Evolutionary conservation across 768 basidiomycete genomes (phyloP).

Genomic region (Solioccasus polychromus): DNA sequence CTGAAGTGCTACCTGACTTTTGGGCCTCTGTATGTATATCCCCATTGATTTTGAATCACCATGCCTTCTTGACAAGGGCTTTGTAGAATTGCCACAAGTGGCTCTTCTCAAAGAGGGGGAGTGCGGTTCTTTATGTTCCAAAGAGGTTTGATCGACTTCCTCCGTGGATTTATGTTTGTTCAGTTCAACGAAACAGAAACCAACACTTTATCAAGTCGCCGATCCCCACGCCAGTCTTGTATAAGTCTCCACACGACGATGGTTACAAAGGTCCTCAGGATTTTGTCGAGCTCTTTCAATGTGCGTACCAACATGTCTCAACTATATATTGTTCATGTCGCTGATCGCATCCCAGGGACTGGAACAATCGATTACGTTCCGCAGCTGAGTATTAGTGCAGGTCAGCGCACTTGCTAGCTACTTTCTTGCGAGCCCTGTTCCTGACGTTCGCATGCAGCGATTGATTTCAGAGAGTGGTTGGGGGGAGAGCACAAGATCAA

Average conservation of each 20-base stretch:
- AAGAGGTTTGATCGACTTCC: slow-evolving; percentile 38
- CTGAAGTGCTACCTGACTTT: slow-evolving; percentile 62
- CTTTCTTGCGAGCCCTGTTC: not conserved
- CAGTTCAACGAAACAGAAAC: slow-evolving; percentile 40
- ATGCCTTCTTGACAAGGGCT: not conserved
- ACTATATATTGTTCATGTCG: not conserved
- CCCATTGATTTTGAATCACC: not conserved
- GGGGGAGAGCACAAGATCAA: slow-evolving; percentile 77
- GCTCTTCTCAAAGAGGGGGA: slow-evolving; percentile 68
- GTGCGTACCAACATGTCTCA: slow-evolving; percentile 16
- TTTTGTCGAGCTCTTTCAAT: slow-evolving; percentile 52
- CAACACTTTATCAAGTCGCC: slow-evolving; percentile 60
- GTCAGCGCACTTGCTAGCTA: slow-evolving; percentile 28
- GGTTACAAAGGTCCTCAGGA: slow-evolving; percentile 26
- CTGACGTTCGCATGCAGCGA: slow-evolving; percentile 41
- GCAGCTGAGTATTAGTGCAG: slow-evolving; percentile 51
- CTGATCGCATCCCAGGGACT: slow-evolving; percentile 45
- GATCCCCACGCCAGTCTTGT: slow-evolving; percentile 54
- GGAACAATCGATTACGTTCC: slow-evolving; percentile 59
- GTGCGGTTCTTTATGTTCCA: slow-evolving; percentile 74
- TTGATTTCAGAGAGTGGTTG: slow-evolving; percentile 68
- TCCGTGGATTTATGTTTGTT: not conserved
- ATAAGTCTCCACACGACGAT: slow-evolving; percentile 46
- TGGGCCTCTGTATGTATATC: slow-evolving; percentile 61
- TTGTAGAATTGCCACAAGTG: slow-evolving; percentile 82